Base-by-base conservation (phyloP, 371 early-diverging fungal genomes). In the Nematocida ausubeli region DNA sequence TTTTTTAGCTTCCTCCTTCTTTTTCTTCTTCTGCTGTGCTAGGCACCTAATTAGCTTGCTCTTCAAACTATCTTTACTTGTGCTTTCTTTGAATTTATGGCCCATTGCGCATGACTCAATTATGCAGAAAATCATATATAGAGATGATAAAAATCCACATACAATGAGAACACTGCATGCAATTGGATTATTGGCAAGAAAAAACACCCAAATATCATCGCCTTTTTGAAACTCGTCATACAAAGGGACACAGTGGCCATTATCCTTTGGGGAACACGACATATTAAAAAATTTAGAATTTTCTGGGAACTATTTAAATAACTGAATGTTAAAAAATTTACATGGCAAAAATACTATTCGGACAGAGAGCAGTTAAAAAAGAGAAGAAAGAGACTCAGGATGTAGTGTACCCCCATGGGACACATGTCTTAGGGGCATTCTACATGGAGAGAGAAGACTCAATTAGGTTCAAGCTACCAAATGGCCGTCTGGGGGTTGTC, bases 351-450 rank as follows among this genome's bases (percentile, higher is more conserved):
- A 50, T 72, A 22, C 32, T 72, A 60, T 72, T 72, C 34, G 73
- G 73, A 49, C 69, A 60, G 47, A 62, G 73, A 72, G 73, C 73
- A 72, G 39, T 65, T n/a, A 72, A 72, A 34, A 57, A 51, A 51
- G 26, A 30, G 28, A 49, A 50, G 37, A 26, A 19, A 49, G 73
- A 72, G 16, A 16, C n/a, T 19, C 1, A 26, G 9, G 32, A 26
- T 22, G 34, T 44, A 26, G 28, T 24, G 3, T 72, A 72, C 39
- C 9, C 49, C 12, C 7, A 19, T 24, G 73, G 73, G 32, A 0
- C 63, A 0, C 42, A 69, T 24, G 73, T 63, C 9, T 39, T 72
- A 42, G 73, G 73, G 26, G 19, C 22, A 69, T 64, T 72, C 28
- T 63, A 28, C 54, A 62, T 22, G 40, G 73, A 72, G 28, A 62